Base-by-base conservation (phyloP, 257 asterid species). In the Solanum pennellii region DNA sequence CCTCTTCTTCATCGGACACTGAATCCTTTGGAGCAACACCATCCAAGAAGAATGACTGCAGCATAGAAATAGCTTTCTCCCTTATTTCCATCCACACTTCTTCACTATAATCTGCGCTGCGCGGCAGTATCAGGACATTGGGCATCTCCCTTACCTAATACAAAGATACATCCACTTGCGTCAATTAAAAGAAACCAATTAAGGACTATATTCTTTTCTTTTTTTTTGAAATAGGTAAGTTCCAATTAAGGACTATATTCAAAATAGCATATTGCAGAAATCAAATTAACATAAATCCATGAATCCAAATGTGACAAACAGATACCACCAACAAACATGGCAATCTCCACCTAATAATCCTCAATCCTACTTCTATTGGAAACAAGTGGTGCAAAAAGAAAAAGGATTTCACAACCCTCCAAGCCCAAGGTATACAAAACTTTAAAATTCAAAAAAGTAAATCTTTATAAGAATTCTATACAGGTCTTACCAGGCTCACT, bases 51-150 rank as follows among this genome's bases (percentile, higher is more conserved):
- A 94, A 96, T n/a, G 94, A 89, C 77, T 96, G 98, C 85, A 96
- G 90, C 84, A 95, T 93, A 85, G 97, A 92, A 88, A 96, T 90
- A 47, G 98, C 91, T 87, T 96, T 97, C 92, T 97, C 99, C 92
- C 99, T 94, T 86, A 97, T 97, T 93, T 97, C 99, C 95, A 94
- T 93, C 99, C 99, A 97, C 65, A 96, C 99, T 93, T 97, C 99
- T 94, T 97, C 99, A 93, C 99, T 97, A 86, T 95, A 97, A 92
- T 97, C 99, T 29, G 99, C 99, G 92, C 99, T 97, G 44, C 95
- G 96, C 37, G 99, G 99, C 91, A 97, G 99, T 88, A 97, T 92
- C 92, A 97, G 93, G 77, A 96, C 99, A 91, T 97, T 97, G 92
- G 99, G 99, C 99, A 96, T 97, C 95, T 97, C 99, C 91, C 98